Evolutionary conservation across 2,329 filamentous ascomycete genomes (phyloP).

Genomic region (Drechslerella coelobrocha): DNA sequence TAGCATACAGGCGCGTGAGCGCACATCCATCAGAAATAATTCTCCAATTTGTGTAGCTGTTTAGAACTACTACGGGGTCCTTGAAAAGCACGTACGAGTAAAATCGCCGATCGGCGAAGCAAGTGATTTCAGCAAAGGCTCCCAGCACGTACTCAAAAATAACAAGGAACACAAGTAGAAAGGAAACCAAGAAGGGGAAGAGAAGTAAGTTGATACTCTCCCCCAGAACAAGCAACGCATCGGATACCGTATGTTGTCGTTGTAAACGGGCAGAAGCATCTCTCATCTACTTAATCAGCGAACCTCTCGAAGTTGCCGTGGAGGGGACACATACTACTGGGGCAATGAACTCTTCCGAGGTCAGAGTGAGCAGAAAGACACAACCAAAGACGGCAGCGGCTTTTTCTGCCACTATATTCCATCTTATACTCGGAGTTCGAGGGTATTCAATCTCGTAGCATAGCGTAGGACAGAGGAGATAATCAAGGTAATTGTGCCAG

Average conservation of each 20-base stretch:
- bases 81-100: conserved; percentile 76
- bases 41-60: background rate
- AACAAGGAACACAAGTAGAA: conserved; percentile 88
- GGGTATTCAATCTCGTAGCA: conserved; percentile 99
- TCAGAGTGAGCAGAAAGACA: conserved; percentile 90
- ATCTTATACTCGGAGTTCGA: conserved; percentile 74
- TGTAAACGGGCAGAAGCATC: conserved; percentile 62
- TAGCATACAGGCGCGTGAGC: conserved; percentile 29
- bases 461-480: conserved; percentile 87
- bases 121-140: conserved; percentile 90
- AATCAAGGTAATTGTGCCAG: conserved; percentile 81
- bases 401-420: conserved; percentile 82
- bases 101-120: conserved; percentile 92
- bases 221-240: conserved; percentile 78
- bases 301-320: background rate
- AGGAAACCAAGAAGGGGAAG: conserved; percentile 90
- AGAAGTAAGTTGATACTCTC: conserved; percentile 90
- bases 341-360: conserved; percentile 92
- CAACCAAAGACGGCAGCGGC: conserved; percentile 86
- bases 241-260: conserved; percentile 63
- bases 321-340: conserved; percentile 75
- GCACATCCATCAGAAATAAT: conserved; percentile 63
- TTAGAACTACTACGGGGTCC: background rate
- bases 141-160: conserved; percentile 98
- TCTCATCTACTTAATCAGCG: conserved; percentile 51